Evolutionary conservation across 208 protist genomes (phyloP), one percentile per base, ranked within the genome.

Genomic region (Acanthamoeba castellanii): DNA sequence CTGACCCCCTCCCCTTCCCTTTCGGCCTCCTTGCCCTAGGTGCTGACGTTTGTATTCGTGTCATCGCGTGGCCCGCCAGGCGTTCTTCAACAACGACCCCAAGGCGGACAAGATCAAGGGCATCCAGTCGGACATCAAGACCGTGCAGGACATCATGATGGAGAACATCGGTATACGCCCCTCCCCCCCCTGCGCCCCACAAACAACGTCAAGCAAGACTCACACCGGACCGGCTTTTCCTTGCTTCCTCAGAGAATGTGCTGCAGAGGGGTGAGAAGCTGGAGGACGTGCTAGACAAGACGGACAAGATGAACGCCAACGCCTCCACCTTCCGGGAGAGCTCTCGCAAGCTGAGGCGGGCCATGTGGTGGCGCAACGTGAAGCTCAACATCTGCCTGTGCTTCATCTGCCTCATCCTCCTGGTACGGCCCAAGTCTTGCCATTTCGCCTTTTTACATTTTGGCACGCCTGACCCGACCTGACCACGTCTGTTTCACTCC

Each of bases 121-220:
- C 47, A 66, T 92, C 32, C 85, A 92, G 68, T 64, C 85, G 32
- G 61, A 72, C 55, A 55, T 92, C 32, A 72, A 72, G 27, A 66
- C 30, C 37, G 85, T 92, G n/a, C 85, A 92, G 61, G 85, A 92
- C 57, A 92, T 92, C 85, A 92, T 92, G 85, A 92, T 92, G 85
- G 85, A 92, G 32, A 92, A 92, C 85, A 92, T 92, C 30, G 85
- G 85, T 74, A 92, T 5, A 57, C 45, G 13, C 6, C 8, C 47
- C 27, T 22, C 11, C 2, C 1, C 32, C 55, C n/a, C 42, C 45
- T 87, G 25, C 13, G 3, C 30, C 8, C 8, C 76, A 20, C 45
- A 30, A 25, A 72, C 27, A 14, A 27, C 66, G 1, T 72, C 70
- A 1, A 6, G 37, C 2, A 42, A 42, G 37, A 42, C 37, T 42